Evolutionary conservation across 2,329 filamentous ascomycete genomes (phyloP), one percentile per base, ranked within the genome.

Genomic region (Colletotrichum falcatum): DNA sequence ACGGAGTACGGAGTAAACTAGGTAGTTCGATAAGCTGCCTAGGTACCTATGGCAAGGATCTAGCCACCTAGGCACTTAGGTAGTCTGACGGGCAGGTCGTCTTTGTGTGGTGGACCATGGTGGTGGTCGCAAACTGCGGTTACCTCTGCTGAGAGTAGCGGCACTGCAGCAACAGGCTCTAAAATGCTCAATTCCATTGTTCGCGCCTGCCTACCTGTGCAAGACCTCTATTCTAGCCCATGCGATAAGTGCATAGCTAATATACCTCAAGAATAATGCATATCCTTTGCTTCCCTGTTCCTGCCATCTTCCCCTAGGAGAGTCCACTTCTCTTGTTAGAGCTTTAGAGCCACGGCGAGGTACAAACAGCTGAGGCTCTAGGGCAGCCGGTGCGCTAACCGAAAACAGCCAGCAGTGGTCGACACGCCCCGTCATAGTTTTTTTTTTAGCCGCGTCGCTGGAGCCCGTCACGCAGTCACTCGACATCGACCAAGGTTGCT

Each of bases 391-490:
- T 33, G 39, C 58, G 63, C 65, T 67, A 71, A 71, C 68, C 68
- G 16, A 49, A 71, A 59, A 9, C 23, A 53, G 66, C 20, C 28
- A 65, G 8, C 20, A 28, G 33, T 26, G 48, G 69, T 60, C 54
- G 60, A 69, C 65, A 61, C 60, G 69, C 60, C 69, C 66, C 61
- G 69, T 70, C 69, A 65, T 71, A 65, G 53, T n/a, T 42, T 14
- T n/a, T n/a, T n/a, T 14, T 55, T 55, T 54, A 65, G 39, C 69
- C 66, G 65, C 69, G 69, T 70, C 60, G 69, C 69, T 61, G 65
- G 61, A 49, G 66, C 69, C 56, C 61, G 66, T 71, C 69, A 70
- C 69, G 68, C 68, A 68, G 64, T 53, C 64, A 44, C 53, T 70
- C 69, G 44, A 65, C 64, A 30, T 71, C 66, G 55, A 35, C 42